Percentiles rank a stretch among this genome's conserved stretches.
phyloP scores from a whole-genome alignment of 192 early-diverging fungal species.

The Diversispora epigaea region DNA sequence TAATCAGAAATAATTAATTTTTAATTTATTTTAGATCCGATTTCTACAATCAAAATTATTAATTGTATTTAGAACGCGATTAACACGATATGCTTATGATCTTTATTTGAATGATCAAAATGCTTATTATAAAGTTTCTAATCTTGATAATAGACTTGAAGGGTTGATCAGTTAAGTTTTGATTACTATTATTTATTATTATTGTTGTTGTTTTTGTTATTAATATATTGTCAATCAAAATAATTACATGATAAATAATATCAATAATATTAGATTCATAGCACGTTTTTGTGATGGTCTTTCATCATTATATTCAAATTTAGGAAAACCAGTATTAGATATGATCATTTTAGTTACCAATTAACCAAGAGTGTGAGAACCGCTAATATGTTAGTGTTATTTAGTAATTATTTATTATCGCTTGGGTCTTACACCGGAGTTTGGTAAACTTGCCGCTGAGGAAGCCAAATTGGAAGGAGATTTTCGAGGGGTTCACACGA shows the following conservation, averaged over 20 bases:
- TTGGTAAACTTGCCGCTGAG: slow-evolving; percentile 88
- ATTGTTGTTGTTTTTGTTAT: no score
- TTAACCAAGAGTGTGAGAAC: slow-evolving; percentile 84
- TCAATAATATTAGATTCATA: slow-evolving; percentile 49
- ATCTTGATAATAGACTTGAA: slow-evolving; percentile 87
- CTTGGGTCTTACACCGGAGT: slow-evolving; percentile 87
- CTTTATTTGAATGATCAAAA: slow-evolving; percentile 81
- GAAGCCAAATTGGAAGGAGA: slow-evolving; percentile 93
- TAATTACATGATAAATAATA: background rate
- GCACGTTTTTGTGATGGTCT: slow-evolving; percentile 87
- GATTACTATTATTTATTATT: no score
- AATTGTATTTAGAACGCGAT: slow-evolving; percentile 74
- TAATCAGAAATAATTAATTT: no score
- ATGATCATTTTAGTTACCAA: slow-evolving; percentile 88
- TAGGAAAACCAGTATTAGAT: slow-evolving; percentile 94
- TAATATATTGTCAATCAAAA: background rate
- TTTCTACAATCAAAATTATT: slow-evolving; percentile 74
- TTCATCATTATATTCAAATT: slow-evolving; percentile 90
- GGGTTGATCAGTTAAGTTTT: slow-evolving; percentile 75
- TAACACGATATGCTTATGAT: slow-evolving; percentile 86
- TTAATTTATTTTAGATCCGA: slow-evolving; percentile 47
- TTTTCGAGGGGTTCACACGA: slow-evolving; percentile 88
- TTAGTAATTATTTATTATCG: slow-evolving; percentile 75
- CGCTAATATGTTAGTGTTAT: slow-evolving; percentile 77
- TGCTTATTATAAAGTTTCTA: slow-evolving; percentile 86